Percentiles rank a stretch among this genome's conserved stretches.
Conservation (phyloP, 108 stramenopile species). For the Discostella stelligeroides region DNA sequence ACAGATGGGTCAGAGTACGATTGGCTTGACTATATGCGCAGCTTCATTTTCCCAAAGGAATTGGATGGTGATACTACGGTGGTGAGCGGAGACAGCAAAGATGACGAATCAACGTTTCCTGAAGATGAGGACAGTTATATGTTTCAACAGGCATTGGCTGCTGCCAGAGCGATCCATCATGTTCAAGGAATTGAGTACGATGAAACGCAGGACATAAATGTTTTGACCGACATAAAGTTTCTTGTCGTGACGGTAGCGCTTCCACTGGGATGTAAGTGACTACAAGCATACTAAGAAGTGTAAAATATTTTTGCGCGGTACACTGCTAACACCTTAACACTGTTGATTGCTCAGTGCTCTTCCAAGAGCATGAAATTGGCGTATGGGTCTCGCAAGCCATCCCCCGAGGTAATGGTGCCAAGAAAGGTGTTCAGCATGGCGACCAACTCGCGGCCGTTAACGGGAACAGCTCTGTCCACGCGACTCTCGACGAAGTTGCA, state of each 20-base stretch:
- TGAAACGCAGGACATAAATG: constrained; percentile 57
- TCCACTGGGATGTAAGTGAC: constrained; percentile 74
- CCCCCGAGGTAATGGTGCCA: constrained; percentile 65
- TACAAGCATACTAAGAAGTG: not conserved
- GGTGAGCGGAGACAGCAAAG: constrained; percentile 11
- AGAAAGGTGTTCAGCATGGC: constrained; percentile 61
- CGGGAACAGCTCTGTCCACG: constrained; percentile 59
- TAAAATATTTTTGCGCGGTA: not conserved
- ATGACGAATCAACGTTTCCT: constrained; percentile 17
- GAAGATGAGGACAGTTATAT: constrained; percentile 41
- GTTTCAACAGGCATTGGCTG: constrained; percentile 48
- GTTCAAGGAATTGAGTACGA: constrained; percentile 65
- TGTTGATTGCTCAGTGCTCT: constrained; percentile 37
- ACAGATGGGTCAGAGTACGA: constrained; percentile 15
- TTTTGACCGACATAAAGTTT: constrained; percentile 69
- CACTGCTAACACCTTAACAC: not conserved
- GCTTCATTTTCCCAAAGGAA: constrained; percentile 25
- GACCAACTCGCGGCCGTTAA: constrained; percentile 85
- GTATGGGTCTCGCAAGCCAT: constrained; percentile 79
- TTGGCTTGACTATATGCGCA: constrained; percentile 43
- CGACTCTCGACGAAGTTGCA: constrained; percentile 77
- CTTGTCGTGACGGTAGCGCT: constrained; percentile 62
- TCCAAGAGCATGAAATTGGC: constrained; percentile 72
- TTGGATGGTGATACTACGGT: constrained; percentile 2
- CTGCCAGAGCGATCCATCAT: constrained; percentile 71